Evolutionary conservation across 108 stramenopile species (phyloP), one percentile per base, ranked within the genome.

Genomic region (Conticribra weissflogii): DNA sequence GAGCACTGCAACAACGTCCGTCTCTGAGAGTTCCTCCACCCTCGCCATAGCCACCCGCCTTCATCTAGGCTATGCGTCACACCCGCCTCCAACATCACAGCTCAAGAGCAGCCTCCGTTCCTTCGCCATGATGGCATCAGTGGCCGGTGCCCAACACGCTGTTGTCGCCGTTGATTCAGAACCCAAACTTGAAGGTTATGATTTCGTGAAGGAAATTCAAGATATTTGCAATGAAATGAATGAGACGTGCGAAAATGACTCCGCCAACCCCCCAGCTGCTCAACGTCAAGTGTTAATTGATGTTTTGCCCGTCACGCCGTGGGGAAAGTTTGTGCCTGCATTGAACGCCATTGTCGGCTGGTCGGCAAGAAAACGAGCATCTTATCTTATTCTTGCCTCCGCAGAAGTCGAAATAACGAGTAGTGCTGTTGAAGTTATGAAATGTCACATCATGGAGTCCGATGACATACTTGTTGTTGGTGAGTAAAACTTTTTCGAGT

Each of bases 241-340:
- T 46, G 51, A 71, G 12, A 15, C 31, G 21, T 46, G 18, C 30
- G 32, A 3, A 47, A 45, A 3, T 5, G 3, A 56, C 21, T n/a
- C 3, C 5, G 8, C 15, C 3, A 2, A 32, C 60, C 23, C 9
- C 8, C 30, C 44, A 15, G 1, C 1, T 51, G 63, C 22, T 28
- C 0, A 19, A 16, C 54, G 56, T 5, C 36, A 12, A 5, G 36
- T 41, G 36, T 41, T 12, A 12, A 41, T 85, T 48, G 57, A 81
- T n/a, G 66, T 97, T 16, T 41, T 96, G 9, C 92, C 91, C 8
- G 91, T 97, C 2, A 85, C 83, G 27, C 97, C 97, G 0, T 97
- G 97, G 97, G 96, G 93, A n/a, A 79, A 81, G 50, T 97, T 97
- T 62, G 80, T 90, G 27, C 91, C 94, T 16, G 96, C 94, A 0